phyloP scores from a whole-genome alignment of 805 yeast species.

The Babjeviella inositovora region DNA sequence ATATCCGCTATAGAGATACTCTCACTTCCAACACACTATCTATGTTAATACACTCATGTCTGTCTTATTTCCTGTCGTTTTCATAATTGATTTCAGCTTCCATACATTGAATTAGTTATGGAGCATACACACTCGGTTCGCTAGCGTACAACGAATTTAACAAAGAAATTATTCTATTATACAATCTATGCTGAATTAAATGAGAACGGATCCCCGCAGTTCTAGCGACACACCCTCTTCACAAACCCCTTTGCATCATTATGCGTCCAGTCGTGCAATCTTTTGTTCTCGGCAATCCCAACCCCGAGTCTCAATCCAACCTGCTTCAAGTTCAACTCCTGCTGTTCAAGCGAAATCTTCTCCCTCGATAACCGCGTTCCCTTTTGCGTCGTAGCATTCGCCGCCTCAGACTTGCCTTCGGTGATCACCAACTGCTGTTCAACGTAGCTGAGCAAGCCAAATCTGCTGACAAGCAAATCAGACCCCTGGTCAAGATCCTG shows the following conservation, averaged over 20 bases:
- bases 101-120: no score
- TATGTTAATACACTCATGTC: no score
- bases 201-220: no score
- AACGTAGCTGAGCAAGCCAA: slow-evolving; percentile 22
- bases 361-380: slow-evolving; percentile 3
- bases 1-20: no score
- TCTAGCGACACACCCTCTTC: no score
- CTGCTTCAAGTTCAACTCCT: slow-evolving; percentile 24
- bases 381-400: slow-evolving; percentile 2
- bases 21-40: no score
- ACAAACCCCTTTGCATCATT: slow-evolving; percentile 27
- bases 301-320: slow-evolving; percentile 25
- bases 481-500: slow-evolving; percentile 42
- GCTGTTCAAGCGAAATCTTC: slow-evolving; percentile 9
- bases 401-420: slow-evolving; percentile 4
- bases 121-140: no score
- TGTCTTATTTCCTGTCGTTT: no score
- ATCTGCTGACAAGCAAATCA: slow-evolving; percentile 41
- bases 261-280: slow-evolving; percentile 45
- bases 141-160: no score
- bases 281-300: slow-evolving; percentile 26
- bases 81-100: no score
- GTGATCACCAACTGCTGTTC: slow-evolving; percentile 14
- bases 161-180: no score
- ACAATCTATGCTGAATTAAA: no score